phyloP scores from a whole-genome alignment of 192 early-diverging fungal species.

The Coemansia sp. region DNA sequence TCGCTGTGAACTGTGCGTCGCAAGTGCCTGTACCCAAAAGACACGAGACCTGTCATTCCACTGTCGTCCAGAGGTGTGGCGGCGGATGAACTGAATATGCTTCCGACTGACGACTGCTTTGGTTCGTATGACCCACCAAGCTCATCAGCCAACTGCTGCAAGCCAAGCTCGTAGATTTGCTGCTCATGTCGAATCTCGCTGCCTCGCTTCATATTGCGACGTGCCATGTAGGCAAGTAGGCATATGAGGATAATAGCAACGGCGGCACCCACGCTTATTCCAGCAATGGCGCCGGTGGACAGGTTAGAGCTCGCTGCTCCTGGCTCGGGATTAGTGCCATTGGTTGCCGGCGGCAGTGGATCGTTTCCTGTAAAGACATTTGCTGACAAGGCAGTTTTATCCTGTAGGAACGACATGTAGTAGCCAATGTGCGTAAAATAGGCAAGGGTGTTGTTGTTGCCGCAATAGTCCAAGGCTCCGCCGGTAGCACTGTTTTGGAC shows the following conservation, averaged over 20 bases:
- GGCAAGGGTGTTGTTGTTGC: conserved; percentile 32
- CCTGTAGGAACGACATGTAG: conserved; percentile 37
- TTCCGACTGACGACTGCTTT: conserved; percentile 31
- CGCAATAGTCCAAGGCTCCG: conserved; percentile 22
- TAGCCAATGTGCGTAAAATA: conserved; percentile 38
- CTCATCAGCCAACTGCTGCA: conserved; percentile 50
- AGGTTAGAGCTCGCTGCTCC: not conserved
- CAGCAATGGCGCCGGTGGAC: conserved; percentile 41
- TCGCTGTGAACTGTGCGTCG: conserved; percentile 34
- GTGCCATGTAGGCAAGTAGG: conserved; percentile 20
- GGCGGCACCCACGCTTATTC: conserved; percentile 26
- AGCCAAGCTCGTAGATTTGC: conserved; percentile 45
- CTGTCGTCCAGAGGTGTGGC: conserved; percentile 30
- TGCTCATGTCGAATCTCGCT: conserved; percentile 29
- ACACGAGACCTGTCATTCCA: conserved; percentile 17
- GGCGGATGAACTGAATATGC: conserved; percentile 33
- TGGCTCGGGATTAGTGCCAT: conserved; percentile 4
- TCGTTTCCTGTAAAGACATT: conserved; percentile 42
- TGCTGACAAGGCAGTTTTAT: conserved; percentile 22
- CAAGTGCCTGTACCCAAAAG: conserved; percentile 20
- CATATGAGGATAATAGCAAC: conserved; percentile 24
- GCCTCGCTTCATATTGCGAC: conserved; percentile 15
- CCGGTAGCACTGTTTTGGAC: conserved; percentile 10
- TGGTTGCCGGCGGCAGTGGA: conserved; percentile 14
- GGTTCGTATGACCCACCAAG: conserved; percentile 49